These are phyloP conservation scores for Pichia gijzeniarum DNA, from an alignment of 805 yeast genomes.

Conservation along the genomic window DNA sequence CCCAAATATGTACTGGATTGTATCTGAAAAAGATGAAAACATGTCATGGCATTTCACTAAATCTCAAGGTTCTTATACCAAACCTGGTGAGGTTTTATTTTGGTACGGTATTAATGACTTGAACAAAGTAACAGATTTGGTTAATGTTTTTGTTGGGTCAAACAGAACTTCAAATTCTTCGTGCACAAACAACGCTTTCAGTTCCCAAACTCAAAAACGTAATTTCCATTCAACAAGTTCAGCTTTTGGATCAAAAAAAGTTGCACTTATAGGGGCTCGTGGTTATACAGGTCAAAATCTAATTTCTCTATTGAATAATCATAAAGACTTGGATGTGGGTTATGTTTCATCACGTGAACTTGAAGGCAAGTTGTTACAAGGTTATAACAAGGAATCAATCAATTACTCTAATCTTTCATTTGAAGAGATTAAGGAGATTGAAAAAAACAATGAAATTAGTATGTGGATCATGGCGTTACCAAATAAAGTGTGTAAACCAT, in stretches of 20 bases:
- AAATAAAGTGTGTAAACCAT: constrained; percentile 90
- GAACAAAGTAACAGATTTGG: constrained; percentile 53
- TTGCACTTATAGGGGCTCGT: constrained; percentile 96
- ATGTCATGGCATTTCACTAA: constrained; percentile 86
- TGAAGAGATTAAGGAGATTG: constrained; percentile 78
- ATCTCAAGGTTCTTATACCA: constrained; percentile 90
- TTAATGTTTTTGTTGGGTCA: constrained; percentile 41
- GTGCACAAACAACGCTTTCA: constrained; percentile 41
- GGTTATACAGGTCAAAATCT: constrained; percentile 96
- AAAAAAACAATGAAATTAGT: constrained; percentile 72
- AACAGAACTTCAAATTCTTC: constrained; percentile 16
- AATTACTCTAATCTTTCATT: constrained; percentile 79
- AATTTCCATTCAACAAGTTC: constrained; percentile 22
- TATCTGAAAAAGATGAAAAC: constrained; percentile 84
- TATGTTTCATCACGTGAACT: constrained; percentile 97
- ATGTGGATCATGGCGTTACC: constrained; percentile 99
- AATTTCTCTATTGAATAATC: constrained; percentile 78
- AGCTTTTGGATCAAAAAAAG: constrained; percentile 32
- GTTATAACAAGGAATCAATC: constrained; percentile 77
- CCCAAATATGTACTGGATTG: constrained; percentile 75
- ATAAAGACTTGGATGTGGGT: constrained; percentile 79
- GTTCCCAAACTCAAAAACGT: constrained; percentile 31
- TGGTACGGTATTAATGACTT: constrained; percentile 86
- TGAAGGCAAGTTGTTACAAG: constrained; percentile 77
- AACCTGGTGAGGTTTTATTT: constrained; percentile 82